These are phyloP conservation scores for Euptelea pleiosperma DNA, from an alignment of 164 flowering plant genomes.

Conservation along the genomic window DNA sequence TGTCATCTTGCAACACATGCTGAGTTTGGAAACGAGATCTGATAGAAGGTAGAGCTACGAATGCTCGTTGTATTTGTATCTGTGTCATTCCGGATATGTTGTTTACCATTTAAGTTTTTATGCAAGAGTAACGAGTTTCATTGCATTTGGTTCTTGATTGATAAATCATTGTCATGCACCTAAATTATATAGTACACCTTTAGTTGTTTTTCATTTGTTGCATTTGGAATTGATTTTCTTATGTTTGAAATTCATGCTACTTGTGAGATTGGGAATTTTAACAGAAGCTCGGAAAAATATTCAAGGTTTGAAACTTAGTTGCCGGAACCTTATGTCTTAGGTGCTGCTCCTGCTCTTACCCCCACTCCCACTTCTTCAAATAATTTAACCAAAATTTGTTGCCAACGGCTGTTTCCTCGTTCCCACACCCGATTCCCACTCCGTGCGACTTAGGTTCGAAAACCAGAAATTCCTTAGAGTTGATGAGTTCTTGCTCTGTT, in stretches of 20 bases:
- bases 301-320: too few species aligned
- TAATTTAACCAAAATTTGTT: too few species aligned
- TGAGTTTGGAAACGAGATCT: conserved; percentile 25
- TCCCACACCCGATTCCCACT: too few species aligned
- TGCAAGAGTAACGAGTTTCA: background rate
- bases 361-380: too few species aligned
- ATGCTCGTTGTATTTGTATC: background rate
- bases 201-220: background rate
- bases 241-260: background rate
- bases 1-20: conserved; percentile 38
- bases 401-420: too few species aligned
- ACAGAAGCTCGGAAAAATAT: background rate
- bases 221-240: background rate
- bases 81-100: background rate
- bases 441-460: too few species aligned
- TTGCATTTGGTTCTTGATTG: background rate
- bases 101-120: background rate
- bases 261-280: background rate
- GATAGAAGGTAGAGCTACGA: conserved; percentile 41
- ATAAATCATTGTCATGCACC: background rate
- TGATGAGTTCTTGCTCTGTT: background rate
- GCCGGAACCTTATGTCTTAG: too few species aligned
- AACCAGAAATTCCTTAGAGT: background rate
- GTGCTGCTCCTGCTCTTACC: too few species aligned
- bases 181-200: background rate